phyloP scores from a whole-genome alignment of 805 yeast genomes.

The Teunomyces lycoperdinae region DNA sequence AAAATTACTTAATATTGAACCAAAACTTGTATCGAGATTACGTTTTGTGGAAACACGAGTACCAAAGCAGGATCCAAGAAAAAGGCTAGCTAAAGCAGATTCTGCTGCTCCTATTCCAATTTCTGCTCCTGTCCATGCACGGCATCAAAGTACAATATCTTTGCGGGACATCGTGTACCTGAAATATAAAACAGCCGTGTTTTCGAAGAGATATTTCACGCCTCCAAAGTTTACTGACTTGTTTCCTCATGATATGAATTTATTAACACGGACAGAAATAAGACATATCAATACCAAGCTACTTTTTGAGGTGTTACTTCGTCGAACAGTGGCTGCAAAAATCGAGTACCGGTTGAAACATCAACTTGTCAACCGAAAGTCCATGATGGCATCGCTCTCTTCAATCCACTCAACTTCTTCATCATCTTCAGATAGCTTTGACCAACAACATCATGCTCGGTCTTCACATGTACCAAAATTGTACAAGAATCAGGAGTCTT shows the following conservation, averaged over 20 bases:
- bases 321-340: constrained; percentile 43
- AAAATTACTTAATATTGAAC: constrained; percentile 12
- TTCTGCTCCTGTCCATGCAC: constrained; percentile 4
- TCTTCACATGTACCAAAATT: neutral
- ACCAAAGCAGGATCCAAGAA: neutral
- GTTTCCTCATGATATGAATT: constrained; percentile 24
- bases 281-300: constrained; percentile 28
- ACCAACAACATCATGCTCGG: neutral
- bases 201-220: constrained; percentile 13
- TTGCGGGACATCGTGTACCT: constrained; percentile 22
- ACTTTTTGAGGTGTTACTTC: constrained; percentile 35
- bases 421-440: constrained; percentile 35
- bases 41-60: neutral
- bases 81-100: no score
- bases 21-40: constrained; percentile 5
- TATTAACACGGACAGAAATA: constrained; percentile 23
- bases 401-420: constrained; percentile 35
- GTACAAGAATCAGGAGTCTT: neutral
- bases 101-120: neutral
- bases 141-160: constrained; percentile 7
- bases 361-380: constrained; percentile 21
- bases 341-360: constrained; percentile 32
- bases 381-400: constrained; percentile 28
- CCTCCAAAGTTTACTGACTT: constrained; percentile 29
- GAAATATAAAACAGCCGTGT: constrained; percentile 27